Percentiles rank a stretch among this genome's conserved stretches.
Conservation (phyloP, 768 basidiomycete species). For the Boletus bicolor region DNA sequence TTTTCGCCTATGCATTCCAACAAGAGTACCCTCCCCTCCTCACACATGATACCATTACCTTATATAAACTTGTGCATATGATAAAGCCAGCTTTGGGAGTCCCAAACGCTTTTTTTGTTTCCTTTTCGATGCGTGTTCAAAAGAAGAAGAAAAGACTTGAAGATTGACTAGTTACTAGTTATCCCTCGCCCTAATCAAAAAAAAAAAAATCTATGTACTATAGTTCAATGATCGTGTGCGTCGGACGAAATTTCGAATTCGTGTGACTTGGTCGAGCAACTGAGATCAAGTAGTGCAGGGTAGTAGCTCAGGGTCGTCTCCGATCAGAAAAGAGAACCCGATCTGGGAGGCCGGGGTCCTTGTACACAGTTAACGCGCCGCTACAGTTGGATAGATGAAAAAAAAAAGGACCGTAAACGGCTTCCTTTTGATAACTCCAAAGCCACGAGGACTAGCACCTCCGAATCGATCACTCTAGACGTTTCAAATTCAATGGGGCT, state of each 20-base stretch:
- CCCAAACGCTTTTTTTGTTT: neutral
- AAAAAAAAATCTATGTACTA: neutral
- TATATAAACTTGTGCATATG: conserved; percentile 16
- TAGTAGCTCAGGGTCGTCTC: no score
- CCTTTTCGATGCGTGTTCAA: neutral
- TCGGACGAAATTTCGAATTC: neutral
- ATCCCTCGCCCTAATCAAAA: neutral
- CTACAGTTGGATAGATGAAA: no score
- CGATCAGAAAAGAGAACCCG: no score
- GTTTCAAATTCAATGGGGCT: no score
- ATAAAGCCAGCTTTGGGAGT: conserved; percentile 6
- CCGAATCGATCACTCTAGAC: no score
- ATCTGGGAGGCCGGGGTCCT: no score
- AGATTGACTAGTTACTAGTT: conserved; percentile 5
- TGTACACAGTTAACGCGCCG: no score
- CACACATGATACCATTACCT: conserved; percentile 15
- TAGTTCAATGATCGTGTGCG: neutral
- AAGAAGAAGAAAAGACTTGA: neutral
- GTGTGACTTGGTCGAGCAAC: neutral
- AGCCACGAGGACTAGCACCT: no score
- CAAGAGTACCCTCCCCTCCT: conserved; percentile 9
- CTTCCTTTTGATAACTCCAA: no score
- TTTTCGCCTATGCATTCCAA: conserved; percentile 6
- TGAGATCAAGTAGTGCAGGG: no score
- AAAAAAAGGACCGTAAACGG: no score